phyloP scores from a whole-genome alignment of 202 grass and related monocot species.

The Schoenoplectus tabernaemontani region DNA sequence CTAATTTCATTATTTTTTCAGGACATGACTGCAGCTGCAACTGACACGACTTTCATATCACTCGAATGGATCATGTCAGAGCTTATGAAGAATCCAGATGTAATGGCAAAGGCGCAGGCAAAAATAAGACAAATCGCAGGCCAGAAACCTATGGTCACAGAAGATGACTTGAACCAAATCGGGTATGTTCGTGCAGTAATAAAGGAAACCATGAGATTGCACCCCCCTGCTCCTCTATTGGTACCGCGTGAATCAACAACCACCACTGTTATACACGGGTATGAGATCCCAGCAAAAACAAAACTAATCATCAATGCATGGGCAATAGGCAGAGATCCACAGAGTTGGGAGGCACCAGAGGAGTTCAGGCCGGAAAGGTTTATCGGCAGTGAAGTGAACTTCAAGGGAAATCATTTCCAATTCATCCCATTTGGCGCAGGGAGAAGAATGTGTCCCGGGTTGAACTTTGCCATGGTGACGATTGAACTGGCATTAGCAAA shows the following conservation, averaged over 20 bases:
- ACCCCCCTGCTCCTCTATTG: constrained; percentile 45
- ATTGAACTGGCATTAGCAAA: constrained; percentile 40
- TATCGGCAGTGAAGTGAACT: constrained; percentile 20
- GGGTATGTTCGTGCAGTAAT: constrained; percentile 39
- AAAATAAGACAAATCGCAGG: constrained; percentile 20
- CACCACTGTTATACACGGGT: constrained; percentile 27
- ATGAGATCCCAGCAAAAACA: constrained; percentile 37
- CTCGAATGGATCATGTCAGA: constrained; percentile 72
- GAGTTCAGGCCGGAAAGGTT: constrained; percentile 73
- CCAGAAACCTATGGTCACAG: constrained; percentile 13
- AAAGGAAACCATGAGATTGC: constrained; percentile 53
- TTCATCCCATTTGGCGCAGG: constrained; percentile 55
- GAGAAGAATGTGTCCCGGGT: constrained; percentile 53
- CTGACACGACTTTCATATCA: constrained; percentile 32
- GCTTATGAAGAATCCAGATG: constrained; percentile 34
- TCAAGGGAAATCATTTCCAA: constrained; percentile 41
- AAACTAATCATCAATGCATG: constrained; percentile 51
- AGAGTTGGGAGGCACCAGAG: constrained; percentile 48
- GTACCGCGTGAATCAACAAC: constrained; percentile 37
- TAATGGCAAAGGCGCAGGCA: constrained; percentile 33
- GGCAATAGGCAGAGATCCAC: constrained; percentile 51
- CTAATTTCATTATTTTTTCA: constrained; percentile 11
- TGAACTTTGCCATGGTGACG: constrained; percentile 31
- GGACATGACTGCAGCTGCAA: constrained; percentile 55
- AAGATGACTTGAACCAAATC: constrained; percentile 29